Evolutionary conservation across 345 rosid genomes (phyloP).

Genomic region (Carallia brachiata): DNA sequence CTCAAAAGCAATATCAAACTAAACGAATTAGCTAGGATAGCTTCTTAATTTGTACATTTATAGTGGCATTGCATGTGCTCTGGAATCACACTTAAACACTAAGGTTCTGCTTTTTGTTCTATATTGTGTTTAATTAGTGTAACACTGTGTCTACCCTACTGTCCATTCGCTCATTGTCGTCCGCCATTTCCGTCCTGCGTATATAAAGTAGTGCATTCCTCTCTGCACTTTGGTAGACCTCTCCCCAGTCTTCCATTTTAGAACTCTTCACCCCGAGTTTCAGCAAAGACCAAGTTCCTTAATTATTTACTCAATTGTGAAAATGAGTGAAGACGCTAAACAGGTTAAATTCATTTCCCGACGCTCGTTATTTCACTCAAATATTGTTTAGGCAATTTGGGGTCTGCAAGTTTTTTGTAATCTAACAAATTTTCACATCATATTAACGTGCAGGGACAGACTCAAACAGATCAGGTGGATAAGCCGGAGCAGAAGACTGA

Average conservation of each 20-base stretch:
- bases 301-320: background rate
- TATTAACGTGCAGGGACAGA: constrained; percentile 28
- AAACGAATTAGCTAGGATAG: constrained; percentile 3
- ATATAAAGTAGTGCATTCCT: constrained; percentile 9
- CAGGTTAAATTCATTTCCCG: constrained; percentile 37
- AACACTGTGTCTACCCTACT: constrained; percentile 22
- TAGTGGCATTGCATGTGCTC: constrained; percentile 56
- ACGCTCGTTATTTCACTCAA: background rate
- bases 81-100: constrained; percentile 29
- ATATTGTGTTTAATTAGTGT: constrained; percentile 1
- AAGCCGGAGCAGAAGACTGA: constrained; percentile 37
- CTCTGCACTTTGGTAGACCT: background rate
- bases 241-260: background rate
- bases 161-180: constrained; percentile 18
- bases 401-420: background rate
- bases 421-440: background rate
- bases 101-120: constrained; percentile 37
- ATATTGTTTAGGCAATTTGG: background rate
- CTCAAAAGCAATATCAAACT: constrained; percentile 7
- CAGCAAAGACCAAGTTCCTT: background rate
- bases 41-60: constrained; percentile 1
- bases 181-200: background rate
- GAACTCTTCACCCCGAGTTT: constrained; percentile 4
- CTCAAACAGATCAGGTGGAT: constrained; percentile 32
- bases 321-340: constrained; percentile 79